Evolutionary conservation across 352 stramenopile species (phyloP).

Genomic region (Elongisporangium anandrum): DNA sequence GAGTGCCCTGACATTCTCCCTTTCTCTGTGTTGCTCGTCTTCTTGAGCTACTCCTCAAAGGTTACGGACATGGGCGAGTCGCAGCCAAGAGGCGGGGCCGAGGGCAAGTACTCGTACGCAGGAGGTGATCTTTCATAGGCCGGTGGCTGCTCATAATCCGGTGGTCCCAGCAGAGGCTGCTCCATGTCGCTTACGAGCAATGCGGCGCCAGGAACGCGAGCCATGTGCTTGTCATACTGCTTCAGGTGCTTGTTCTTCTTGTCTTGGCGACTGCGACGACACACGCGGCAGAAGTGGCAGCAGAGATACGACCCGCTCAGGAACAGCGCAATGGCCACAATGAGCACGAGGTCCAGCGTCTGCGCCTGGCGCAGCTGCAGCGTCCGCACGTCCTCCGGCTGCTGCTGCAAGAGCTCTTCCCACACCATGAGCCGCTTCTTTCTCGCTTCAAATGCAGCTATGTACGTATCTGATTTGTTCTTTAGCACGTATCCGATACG

Average conservation of each 20-base stretch:
- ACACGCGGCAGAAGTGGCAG: constrained; percentile 44
- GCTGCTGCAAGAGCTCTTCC: background rate
- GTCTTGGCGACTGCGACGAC: constrained; percentile 9
- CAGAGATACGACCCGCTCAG: constrained; percentile 46
- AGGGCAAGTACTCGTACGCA: constrained; percentile 56
- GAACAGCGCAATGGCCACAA: constrained; percentile 38
- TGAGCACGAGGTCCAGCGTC: constrained; percentile 28
- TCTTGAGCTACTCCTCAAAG: background rate
- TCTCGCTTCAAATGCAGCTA: background rate
- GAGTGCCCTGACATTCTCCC: constrained; percentile 1
- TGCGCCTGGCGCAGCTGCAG: constrained; percentile 20
- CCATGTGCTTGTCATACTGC: constrained; percentile 10
- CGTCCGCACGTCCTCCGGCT: background rate
- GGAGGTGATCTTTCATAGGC: constrained; percentile 29
- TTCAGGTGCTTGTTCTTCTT: constrained; percentile 2
- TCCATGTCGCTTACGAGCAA: constrained; percentile 60
- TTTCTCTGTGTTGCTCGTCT: background rate
- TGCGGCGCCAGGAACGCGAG: constrained; percentile 15
- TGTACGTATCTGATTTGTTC: background rate
- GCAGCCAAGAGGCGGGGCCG: constrained; percentile 51
- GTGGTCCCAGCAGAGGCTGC: constrained; percentile 47
- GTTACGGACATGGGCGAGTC: constrained; percentile 7
- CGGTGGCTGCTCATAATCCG: constrained; percentile 32
- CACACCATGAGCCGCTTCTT: background rate
- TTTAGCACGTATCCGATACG: background rate